These are phyloP conservation scores for Amphicarpaea edgeworthii DNA, from an alignment of 306 rosid species.

Conservation along the genomic window DNA sequence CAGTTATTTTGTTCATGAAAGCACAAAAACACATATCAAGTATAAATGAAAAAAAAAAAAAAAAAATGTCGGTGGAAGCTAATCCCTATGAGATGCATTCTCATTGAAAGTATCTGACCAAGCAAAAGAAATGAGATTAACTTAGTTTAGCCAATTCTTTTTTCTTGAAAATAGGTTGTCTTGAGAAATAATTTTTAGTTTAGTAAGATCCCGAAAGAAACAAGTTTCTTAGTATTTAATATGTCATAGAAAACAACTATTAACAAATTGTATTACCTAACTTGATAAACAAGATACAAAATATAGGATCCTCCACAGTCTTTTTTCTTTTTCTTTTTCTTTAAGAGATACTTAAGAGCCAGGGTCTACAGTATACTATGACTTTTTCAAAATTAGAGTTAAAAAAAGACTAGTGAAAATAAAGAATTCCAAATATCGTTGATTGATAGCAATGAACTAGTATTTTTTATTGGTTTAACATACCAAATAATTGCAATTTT, in stretches of 20 bases:
- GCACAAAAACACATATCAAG: neutral
- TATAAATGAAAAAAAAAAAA: neutral
- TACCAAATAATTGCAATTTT: neutral
- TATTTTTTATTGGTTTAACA: neutral
- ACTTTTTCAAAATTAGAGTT: neutral
- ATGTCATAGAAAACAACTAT: neutral
- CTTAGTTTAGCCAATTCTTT: neutral
- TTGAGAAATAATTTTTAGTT: neutral
- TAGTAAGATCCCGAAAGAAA: neutral
- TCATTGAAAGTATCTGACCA: neutral
- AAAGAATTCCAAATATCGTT: neutral
- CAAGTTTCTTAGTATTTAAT: neutral
- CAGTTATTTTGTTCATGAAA: neutral
- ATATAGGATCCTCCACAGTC: neutral
- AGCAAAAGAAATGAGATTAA: slow-evolving; percentile 23
- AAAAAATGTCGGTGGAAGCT: neutral
- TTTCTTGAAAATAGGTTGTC: neutral
- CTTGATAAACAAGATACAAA: neutral
- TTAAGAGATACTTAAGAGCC: neutral
- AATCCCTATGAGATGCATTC: slow-evolving; percentile 11
- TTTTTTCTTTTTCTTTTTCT: neutral
- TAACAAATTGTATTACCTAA: neutral
- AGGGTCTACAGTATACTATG: neutral
- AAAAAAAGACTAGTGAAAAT: slow-evolving; percentile 22
- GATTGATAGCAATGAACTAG: neutral